Evolutionary conservation across 2,329 filamentous ascomycete genomes (phyloP).

Genomic region (Setomelanomma holmii): DNA sequence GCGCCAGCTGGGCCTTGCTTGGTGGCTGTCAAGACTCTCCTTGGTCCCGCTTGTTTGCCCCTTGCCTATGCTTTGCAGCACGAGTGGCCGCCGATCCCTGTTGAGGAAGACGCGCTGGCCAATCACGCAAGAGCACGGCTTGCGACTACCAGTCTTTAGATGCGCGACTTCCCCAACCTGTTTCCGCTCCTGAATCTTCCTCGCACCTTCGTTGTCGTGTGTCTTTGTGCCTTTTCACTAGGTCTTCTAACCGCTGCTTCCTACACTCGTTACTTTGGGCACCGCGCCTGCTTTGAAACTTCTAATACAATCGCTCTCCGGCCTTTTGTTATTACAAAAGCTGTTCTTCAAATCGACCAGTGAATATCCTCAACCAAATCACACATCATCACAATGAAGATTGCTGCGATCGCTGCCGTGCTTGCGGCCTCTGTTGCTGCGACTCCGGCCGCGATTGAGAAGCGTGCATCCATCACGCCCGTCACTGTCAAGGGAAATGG

Average conservation of each 20-base stretch:
- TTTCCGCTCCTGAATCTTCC: conserved; percentile 6
- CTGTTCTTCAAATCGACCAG: conserved; percentile 1
- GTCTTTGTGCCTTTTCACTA: conserved; percentile 4
- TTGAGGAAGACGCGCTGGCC: background rate
- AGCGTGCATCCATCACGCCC: conserved; percentile 57
- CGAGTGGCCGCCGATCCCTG: conserved; percentile 7
- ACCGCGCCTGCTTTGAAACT: conserved; percentile 18
- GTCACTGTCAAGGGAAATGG: conserved; percentile 70
- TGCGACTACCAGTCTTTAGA: background rate
- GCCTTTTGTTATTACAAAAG: conserved; percentile 5
- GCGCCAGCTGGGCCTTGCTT: conserved; percentile 20
- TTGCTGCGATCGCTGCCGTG: conserved; percentile 54
- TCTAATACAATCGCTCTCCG: conserved; percentile 13
- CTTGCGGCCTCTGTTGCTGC: conserved; percentile 57
- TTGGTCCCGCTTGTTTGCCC: conserved; percentile 16
- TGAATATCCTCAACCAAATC: conserved; percentile 14
- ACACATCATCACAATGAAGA: conserved; percentile 58
- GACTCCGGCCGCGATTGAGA: conserved; percentile 44
- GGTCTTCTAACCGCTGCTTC: conserved; percentile 21
- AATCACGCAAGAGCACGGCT: background rate
- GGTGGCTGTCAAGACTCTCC: conserved; percentile 11
- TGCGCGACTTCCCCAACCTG: conserved; percentile 2
- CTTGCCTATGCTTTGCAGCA: conserved; percentile 18
- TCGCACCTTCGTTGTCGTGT: conserved; percentile 8
- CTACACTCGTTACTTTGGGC: conserved; percentile 30